Evolutionary conservation across 371 early-diverging fungal species (phyloP), one percentile per base, ranked within the genome.

Genomic region (Mucor sp.): DNA sequence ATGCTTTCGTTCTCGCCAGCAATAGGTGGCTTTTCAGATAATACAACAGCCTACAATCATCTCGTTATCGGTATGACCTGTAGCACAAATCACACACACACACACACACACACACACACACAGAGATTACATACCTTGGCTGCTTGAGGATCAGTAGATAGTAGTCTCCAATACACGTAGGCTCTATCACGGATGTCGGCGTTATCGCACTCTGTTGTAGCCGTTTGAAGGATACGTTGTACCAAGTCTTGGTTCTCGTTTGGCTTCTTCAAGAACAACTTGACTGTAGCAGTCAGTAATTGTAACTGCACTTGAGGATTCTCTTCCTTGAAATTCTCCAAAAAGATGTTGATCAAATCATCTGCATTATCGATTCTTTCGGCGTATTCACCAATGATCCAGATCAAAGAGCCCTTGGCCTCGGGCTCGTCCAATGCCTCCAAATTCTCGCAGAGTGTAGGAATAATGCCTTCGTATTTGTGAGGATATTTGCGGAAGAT

Each of bases 341-440:
- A 75, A 76, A 92, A 94, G 3, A 83, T 82, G 27, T 91, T 89
- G 62, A 99, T 80, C 56, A 98, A 69, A 61, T 91, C 95, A 62
- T 86, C 85, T 0, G 96, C 91, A 70, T 95, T 95, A 28, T 91
- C 92, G 61, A 97, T 94, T 33, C 93, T 82, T 68, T 96, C 96
- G 4, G 96, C 94, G 74, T 97, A 96, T 78, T 99, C 95, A 62
- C 99, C 99, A 76, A 99, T 86, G 66, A 97, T 96, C 97, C 97
- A 97, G 70, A 97, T 93, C 78, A 97, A 79, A 5, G 96, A 91
- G 1, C 94, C 91, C 68, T 94, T 95, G 14, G 99, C 97, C 55
- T 95, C 95, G 1, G 98, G 95, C 69, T 96, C 97, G 74, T 95
- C 95, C 66, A 97, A 75, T 12, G 82, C 83, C 59, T 97, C 97